Conservation (phyloP, 2,329 filamentous ascomycete genomes). For the Colletotrichum siamense region DNA sequence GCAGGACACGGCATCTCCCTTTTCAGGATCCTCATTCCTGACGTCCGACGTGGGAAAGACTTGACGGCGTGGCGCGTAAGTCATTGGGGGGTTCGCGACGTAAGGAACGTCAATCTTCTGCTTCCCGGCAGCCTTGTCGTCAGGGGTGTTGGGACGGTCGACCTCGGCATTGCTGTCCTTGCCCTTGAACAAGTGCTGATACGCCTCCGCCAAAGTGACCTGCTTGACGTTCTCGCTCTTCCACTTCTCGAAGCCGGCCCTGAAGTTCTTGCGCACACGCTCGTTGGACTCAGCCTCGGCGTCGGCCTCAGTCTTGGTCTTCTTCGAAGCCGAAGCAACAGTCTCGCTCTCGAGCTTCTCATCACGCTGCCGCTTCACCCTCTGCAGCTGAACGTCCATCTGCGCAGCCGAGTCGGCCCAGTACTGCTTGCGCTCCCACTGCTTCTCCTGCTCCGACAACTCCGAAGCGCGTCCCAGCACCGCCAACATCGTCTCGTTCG, state of each 20-base stretch:
- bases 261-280: background rate
- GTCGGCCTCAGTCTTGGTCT: background rate
- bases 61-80: background rate
- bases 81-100: background rate
- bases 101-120: background rate
- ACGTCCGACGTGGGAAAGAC: background rate
- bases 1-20: background rate
- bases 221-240: background rate
- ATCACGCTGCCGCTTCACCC: background rate
- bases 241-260: background rate
- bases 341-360: background rate
- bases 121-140: background rate
- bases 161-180: background rate
- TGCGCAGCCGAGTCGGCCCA: background rate
- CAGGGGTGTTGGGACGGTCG: background rate
- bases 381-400: background rate
- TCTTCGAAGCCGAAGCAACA: background rate
- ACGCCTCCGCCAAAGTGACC: background rate
- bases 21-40: background rate
- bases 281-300: background rate
- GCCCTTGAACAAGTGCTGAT: background rate
- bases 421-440: background rate
- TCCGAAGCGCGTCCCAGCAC: background rate
- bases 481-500: background rate
- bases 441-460: background rate